Evolutionary conservation across 1,284 basidiomycete genomes (phyloP).

Genomic region (Trichosporon coremiiforme): DNA sequence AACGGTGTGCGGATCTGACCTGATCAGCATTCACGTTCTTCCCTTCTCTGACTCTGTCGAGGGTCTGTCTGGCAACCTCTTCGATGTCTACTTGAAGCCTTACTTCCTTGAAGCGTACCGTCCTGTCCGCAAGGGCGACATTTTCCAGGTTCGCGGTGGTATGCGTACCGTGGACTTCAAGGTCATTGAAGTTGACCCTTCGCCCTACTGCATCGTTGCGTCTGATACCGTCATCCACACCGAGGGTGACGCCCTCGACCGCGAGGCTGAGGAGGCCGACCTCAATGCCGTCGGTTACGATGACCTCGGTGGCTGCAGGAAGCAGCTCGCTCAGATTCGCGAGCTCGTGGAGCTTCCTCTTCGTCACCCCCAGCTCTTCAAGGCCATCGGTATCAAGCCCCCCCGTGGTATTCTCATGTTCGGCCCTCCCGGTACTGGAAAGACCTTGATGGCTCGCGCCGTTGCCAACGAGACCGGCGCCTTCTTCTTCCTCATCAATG

Average conservation of each 20-base stretch:
- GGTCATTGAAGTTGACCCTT: conserved; percentile 57
- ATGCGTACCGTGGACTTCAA: conserved; percentile 99
- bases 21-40: conserved; percentile 74
- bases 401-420: conserved; percentile 97
- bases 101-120: conserved; percentile 90
- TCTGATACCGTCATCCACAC: conserved; percentile 55
- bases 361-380: conserved; percentile 98
- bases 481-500: conserved; percentile 99
- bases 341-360: conserved; percentile 97
- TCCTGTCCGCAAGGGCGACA: conserved; percentile 67
- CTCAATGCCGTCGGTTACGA: conserved; percentile 98
- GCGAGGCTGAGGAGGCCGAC: conserved; percentile 97
- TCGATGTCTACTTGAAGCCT: conserved; percentile 97
- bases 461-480: conserved; percentile 99
- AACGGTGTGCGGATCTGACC: conserved; percentile 4
- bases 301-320: conserved; percentile 97
- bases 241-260: conserved; percentile 97
- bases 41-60: conserved; percentile 99
- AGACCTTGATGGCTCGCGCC: conserved; percentile 97
- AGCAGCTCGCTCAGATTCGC: conserved; percentile 95
- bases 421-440: conserved; percentile 95
- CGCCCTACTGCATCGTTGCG: conserved; percentile 53
- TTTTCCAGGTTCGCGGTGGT: conserved; percentile 96
- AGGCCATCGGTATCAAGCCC: conserved; percentile 99
- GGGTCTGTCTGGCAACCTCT: conserved; percentile 94